Conservation (phyloP, 2,329 filamentous ascomycete species). For the Trichophyton rubrum region DNA sequence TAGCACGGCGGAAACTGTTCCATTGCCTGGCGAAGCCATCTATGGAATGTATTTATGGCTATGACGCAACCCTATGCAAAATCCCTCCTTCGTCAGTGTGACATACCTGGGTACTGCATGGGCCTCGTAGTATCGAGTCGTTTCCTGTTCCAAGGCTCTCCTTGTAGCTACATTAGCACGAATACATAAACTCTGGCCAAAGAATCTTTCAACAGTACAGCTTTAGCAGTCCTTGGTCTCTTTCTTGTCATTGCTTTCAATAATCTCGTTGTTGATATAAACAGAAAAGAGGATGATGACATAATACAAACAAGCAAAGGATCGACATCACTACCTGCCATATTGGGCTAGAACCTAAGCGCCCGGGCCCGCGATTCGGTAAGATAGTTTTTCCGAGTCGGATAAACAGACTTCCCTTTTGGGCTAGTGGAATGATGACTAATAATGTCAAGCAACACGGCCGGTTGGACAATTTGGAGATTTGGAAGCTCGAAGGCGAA, state of each 20-base stretch:
- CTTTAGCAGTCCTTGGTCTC: no score
- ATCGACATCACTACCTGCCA: not conserved
- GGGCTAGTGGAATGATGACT: not conserved
- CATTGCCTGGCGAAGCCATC: not conserved
- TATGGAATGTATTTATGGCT: not conserved
- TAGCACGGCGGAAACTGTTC: not conserved
- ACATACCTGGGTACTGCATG: not conserved
- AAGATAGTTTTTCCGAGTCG: not conserved
- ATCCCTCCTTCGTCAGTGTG: not conserved
- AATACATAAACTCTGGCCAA: no score
- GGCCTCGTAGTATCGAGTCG: not conserved
- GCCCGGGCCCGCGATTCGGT: not conserved
- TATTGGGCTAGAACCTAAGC: not conserved
- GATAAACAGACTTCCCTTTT: constrained; percentile 3
- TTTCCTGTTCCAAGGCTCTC: no score
- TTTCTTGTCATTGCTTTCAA: not conserved
- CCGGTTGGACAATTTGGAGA: not conserved
- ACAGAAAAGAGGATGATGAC: not conserved
- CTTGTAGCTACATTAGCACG: no score
- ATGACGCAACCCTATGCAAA: not conserved
- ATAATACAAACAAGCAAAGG: not conserved
- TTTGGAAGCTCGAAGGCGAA: not conserved
- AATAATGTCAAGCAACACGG: not conserved
- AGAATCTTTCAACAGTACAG: no score
- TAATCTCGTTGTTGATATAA: not conserved